phyloP scores from a whole-genome alignment of 2,329 filamentous ascomycete species.

The Talaromyces pinophilus region DNA sequence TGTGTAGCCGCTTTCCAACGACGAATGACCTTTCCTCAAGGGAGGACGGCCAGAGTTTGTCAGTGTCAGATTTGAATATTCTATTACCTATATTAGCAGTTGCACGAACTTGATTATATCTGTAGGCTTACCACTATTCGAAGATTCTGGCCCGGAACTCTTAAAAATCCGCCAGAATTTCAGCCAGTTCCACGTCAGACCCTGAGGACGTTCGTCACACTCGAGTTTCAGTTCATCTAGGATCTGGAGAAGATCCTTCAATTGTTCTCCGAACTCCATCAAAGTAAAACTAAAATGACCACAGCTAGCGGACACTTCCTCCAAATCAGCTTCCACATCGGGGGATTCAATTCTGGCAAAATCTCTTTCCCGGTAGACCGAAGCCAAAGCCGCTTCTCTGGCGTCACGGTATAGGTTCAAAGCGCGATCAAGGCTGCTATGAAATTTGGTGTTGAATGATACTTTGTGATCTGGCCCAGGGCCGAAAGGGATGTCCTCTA shows the following conservation, averaged over 20 bases:
- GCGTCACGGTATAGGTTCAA: constrained; percentile 76
- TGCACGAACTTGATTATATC: neutral
- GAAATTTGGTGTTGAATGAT: constrained; percentile 75
- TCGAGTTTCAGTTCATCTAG: constrained; percentile 79
- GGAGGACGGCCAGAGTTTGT: neutral
- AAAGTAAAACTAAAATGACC: constrained; percentile 94
- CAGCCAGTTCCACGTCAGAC: constrained; percentile 80
- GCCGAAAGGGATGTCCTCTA: constrained; percentile 83
- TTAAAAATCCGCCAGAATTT: constrained; percentile 65
- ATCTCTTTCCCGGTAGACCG: constrained; percentile 79
- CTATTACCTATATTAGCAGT: constrained; percentile 10
- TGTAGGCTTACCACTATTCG: constrained; percentile 32
- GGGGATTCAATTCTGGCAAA: constrained; percentile 67
- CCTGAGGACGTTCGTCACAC: constrained; percentile 61
- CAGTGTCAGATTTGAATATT: constrained; percentile 12
- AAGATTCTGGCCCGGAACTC: constrained; percentile 26
- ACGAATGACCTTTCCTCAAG: constrained; percentile 13
- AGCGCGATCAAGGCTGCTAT: constrained; percentile 76
- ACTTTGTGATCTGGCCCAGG: constrained; percentile 67
- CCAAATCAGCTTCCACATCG: constrained; percentile 85
- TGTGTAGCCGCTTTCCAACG: constrained; percentile 16
- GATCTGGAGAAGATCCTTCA: constrained; percentile 77
- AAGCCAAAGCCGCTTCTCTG: constrained; percentile 71
- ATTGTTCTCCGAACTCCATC: constrained; percentile 86
- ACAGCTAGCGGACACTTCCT: constrained; percentile 96